phyloP scores from a whole-genome alignment of 805 yeast species.

The Candida montana region DNA sequence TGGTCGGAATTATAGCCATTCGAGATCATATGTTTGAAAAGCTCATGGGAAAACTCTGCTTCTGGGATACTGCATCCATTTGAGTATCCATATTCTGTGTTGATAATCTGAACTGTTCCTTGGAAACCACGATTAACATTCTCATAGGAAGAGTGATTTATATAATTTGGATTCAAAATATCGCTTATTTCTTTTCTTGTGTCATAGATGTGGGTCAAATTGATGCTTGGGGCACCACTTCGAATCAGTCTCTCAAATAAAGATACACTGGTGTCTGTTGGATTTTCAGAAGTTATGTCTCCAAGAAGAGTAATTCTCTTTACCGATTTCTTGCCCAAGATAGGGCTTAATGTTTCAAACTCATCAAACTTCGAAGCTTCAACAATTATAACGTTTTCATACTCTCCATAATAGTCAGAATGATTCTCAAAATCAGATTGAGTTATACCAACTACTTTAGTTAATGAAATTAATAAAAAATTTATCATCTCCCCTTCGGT shows the following conservation, averaged over 20 bases:
- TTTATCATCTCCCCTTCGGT: background rate
- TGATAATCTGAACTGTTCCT: constrained; percentile 25
- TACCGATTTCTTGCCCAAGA: constrained; percentile 13
- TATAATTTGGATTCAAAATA: background rate
- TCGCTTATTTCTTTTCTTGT: background rate
- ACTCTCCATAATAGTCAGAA: constrained; percentile 18
- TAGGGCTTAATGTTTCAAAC: constrained; percentile 28
- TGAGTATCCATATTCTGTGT: too few species aligned
- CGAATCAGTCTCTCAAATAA: constrained; percentile 23
- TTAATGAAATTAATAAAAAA: constrained; percentile 10
- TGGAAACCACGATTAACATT: background rate
- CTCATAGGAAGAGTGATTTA: background rate
- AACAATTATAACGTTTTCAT: constrained; percentile 27
- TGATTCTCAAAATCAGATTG: constrained; percentile 13
- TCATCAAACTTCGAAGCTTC: constrained; percentile 31
- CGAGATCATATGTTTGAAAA: constrained; percentile 42
- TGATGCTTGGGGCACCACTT: constrained; percentile 12
- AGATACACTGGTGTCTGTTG: constrained; percentile 19
- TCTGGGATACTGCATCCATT: constrained; percentile 21
- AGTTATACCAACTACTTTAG: constrained; percentile 28
- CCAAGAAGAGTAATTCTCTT: constrained; percentile 33
- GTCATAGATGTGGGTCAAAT: background rate
- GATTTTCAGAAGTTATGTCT: constrained; percentile 21
- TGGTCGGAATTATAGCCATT: constrained; percentile 35
- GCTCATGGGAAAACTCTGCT: constrained; percentile 41